Conservation (phyloP, 1,139 yeast species). For the Scheffersomyces quercinus region DNA sequence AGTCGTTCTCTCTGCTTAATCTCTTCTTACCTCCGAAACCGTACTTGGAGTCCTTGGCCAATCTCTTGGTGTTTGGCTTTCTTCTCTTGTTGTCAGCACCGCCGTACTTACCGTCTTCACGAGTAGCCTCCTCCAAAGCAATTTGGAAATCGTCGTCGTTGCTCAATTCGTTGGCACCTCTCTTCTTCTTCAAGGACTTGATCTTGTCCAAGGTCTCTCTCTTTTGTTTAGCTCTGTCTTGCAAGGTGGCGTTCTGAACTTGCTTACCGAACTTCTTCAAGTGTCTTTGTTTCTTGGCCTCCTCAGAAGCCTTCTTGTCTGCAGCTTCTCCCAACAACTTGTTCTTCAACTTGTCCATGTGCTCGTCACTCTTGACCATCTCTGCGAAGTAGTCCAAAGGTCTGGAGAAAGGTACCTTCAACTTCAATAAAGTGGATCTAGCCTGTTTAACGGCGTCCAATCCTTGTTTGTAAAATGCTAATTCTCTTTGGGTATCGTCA, state of each 20-base stretch:
- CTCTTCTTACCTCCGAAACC: conserved; percentile 77
- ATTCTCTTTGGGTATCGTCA: conserved; percentile 83
- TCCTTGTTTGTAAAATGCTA: conserved; percentile 78
- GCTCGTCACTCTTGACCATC: conserved; percentile 97
- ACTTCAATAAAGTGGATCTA: conserved; percentile 60
- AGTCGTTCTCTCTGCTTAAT: conserved; percentile 70
- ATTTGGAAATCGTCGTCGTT: conserved; percentile 63
- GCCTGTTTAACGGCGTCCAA: conserved; percentile 80
- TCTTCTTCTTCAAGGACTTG: conserved; percentile 83
- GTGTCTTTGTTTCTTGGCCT: conserved; percentile 91
- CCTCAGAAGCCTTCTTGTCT: conserved; percentile 88
- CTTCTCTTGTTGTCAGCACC: conserved; percentile 41
- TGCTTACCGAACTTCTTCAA: conserved; percentile 97
- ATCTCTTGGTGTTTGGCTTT: conserved; percentile 60
- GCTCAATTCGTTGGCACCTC: conserved; percentile 71
- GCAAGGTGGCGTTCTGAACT: conserved; percentile 91
- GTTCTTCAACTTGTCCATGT: conserved; percentile 89
- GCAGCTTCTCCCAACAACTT: conserved; percentile 85
- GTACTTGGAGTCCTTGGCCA: conserved; percentile 68
- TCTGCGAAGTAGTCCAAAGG: conserved; percentile 97
- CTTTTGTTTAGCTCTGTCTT: conserved; percentile 93
- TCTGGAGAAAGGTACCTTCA: conserved; percentile 84
- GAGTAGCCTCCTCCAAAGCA: conserved; percentile 89
- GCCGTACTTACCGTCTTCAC: conserved; percentile 36
- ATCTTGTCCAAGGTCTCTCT: conserved; percentile 87